Percentiles rank a stretch among this genome's conserved stretches.
Conservation (phyloP, 371 early-diverging fungal species). For the Mucor racemosus region DNA sequence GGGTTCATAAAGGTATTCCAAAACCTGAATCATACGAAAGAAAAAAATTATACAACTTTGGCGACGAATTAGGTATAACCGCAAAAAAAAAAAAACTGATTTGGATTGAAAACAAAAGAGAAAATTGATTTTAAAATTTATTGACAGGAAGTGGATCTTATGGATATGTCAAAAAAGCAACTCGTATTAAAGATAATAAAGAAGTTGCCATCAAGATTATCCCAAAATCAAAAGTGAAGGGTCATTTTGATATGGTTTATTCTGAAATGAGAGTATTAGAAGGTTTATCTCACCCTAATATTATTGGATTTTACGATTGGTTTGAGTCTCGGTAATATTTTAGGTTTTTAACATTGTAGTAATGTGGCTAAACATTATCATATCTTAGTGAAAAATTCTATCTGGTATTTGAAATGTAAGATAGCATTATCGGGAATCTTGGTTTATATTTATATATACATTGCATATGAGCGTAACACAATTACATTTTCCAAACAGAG, state of each 20-base stretch:
- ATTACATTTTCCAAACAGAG: slow-evolving; percentile 36
- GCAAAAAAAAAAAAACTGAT: not conserved
- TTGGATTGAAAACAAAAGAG: not conserved
- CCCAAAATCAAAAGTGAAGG: slow-evolving; percentile 64
- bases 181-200: slow-evolving; percentile 51
- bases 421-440: not conserved
- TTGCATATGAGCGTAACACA: not conserved
- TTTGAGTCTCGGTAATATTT: slow-evolving; percentile 59
- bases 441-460: not conserved
- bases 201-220: slow-evolving; percentile 81
- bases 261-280: slow-evolving; percentile 73
- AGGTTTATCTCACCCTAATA: slow-evolving; percentile 76
- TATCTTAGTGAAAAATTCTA: slow-evolving; percentile 66
- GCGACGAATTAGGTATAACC: slow-evolving; percentile 55
- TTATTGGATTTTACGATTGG: slow-evolving; percentile 81
- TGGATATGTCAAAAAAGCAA: slow-evolving; percentile 75
- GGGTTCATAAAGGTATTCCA: slow-evolving; percentile 30
- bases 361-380: not conserved
- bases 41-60: slow-evolving; percentile 70
- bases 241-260: slow-evolving; percentile 74
- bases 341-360: not conserved
- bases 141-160: slow-evolving; percentile 72
- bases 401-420: slow-evolving; percentile 84
- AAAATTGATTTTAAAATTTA: not conserved
- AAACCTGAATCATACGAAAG: slow-evolving; percentile 70